Conservation (phyloP, 1,139 yeast species). For the Kurtzmaniella quercitrusa region DNA sequence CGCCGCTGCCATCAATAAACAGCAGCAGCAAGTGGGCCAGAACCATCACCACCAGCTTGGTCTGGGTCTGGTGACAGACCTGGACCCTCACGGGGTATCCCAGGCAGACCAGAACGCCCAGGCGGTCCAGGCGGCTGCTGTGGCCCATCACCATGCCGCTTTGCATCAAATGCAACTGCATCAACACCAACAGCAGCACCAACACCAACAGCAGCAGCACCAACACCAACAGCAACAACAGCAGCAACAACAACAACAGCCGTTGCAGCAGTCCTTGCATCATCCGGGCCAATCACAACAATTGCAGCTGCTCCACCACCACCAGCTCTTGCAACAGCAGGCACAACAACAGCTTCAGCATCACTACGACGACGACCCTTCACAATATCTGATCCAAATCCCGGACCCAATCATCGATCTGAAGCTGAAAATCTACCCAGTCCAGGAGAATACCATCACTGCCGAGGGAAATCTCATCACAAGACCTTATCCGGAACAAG, state of each 20-base stretch:
- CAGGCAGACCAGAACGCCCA: conserved; percentile 7
- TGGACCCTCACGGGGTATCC: conserved; percentile 2
- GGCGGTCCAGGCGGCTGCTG: conserved; percentile 2
- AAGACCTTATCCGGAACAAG: conserved; percentile 52
- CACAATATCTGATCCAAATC: conserved; percentile 45
- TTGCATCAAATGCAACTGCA: conserved; percentile 3
- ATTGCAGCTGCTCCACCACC: conserved; percentile 10
- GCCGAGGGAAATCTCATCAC: conserved; percentile 51
- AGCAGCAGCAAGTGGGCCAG: conserved; percentile 8
- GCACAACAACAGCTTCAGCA: conserved; percentile 19
- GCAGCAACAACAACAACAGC: conserved; percentile 10
- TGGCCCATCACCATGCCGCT: conserved; percentile 7
- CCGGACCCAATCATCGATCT: conserved; percentile 46
- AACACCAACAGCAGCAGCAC: conserved; percentile 13
- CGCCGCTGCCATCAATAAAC: conserved; percentile 17
- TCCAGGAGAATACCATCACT: conserved; percentile 43
- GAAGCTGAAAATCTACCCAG: conserved; percentile 45
- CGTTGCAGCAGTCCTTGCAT: conserved; percentile 15
- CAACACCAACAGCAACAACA: conserved; percentile 12
- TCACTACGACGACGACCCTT: conserved; percentile 27
- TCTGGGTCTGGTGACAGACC: not conserved
- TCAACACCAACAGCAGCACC: conserved; percentile 11
- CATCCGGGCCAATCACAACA: conserved; percentile 14
- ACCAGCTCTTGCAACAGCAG: conserved; percentile 15
- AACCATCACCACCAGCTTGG: conserved; percentile 3